Conservation (phyloP, 768 basidiomycete species). For the Multifurca ochricompacta region DNA sequence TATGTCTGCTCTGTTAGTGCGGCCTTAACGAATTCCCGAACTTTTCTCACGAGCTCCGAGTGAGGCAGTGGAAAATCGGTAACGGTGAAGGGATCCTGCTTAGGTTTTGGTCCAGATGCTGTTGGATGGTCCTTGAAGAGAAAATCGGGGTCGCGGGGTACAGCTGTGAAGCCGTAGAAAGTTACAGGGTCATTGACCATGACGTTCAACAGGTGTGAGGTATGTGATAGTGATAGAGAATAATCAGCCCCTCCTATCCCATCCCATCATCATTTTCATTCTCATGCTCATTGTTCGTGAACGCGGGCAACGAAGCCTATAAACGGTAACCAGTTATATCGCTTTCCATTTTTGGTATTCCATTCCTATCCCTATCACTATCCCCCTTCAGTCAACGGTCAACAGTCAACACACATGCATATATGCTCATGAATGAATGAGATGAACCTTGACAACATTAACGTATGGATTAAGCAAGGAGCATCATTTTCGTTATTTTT, state of each 20-base stretch:
- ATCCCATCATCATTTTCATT: too few relatives aligned
- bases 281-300: too few relatives aligned
- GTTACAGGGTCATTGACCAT: conserved; percentile 19
- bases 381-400: too few relatives aligned
- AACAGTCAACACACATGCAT: too few relatives aligned
- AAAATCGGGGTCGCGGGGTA: conserved; percentile 40
- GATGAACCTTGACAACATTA: conserved; percentile 13
- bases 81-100: conserved; percentile 35
- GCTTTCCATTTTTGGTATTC: too few relatives aligned
- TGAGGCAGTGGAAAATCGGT: conserved; percentile 38
- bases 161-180: conserved; percentile 42
- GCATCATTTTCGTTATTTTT: not conserved
- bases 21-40: conserved; percentile 35
- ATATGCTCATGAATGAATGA: not conserved
- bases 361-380: too few relatives aligned
- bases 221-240: too few relatives aligned
- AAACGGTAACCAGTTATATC: too few relatives aligned
- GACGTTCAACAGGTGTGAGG: not conserved
- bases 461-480: conserved; percentile 1
- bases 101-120: conserved; percentile 34
- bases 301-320: too few relatives aligned
- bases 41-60: conserved; percentile 32
- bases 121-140: conserved; percentile 41
- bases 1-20: conserved; percentile 39
- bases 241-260: too few relatives aligned